phyloP scores from a whole-genome alignment of 495 filamentous ascomycete genomes.

The Aspergillus affinis region DNA sequence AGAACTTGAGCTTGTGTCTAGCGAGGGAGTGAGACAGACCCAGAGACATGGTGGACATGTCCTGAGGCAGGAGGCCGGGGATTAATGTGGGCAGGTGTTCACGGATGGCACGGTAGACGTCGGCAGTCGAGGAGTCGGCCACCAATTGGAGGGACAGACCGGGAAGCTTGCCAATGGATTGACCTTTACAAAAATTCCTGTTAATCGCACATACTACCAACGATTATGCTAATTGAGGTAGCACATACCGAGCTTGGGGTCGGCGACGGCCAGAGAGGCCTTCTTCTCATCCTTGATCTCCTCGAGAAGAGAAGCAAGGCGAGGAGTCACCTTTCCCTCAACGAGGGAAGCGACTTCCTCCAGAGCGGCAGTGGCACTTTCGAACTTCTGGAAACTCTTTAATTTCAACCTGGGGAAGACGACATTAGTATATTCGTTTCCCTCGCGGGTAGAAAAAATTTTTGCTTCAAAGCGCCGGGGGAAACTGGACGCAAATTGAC shows the following conservation, averaged over 20 bases:
- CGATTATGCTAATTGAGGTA: not conserved
- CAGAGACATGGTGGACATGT: conserved; percentile 87
- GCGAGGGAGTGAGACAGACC: conserved; percentile 96
- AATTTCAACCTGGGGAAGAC: conserved; percentile 70
- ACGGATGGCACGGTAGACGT: conserved; percentile 91
- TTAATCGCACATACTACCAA: conserved; percentile 4
- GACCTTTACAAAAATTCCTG: conserved; percentile 45
- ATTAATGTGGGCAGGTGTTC: conserved; percentile 87
- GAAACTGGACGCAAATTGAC: not conserved
- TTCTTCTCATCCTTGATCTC: conserved; percentile 98
- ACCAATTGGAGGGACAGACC: conserved; percentile 79
- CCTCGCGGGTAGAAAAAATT: conserved; percentile 19
- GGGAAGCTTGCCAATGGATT: conserved; percentile 89
- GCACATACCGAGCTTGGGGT: conserved; percentile 80
- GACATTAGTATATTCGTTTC: conserved; percentile 29
- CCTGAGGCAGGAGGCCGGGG: conserved; percentile 79
- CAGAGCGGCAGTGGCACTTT: conserved; percentile 79
- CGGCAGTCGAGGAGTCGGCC: conserved; percentile 80
- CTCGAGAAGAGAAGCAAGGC: conserved; percentile 77
- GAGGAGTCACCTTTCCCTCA: conserved; percentile 94
- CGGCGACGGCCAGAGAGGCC: conserved; percentile 88
- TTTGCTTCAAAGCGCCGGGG: conserved; percentile 5
- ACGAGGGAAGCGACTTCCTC: conserved; percentile 85
- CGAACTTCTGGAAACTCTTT: conserved; percentile 96
- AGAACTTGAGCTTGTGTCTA: conserved; percentile 98